phyloP scores from a whole-genome alignment of 306 rosid genomes.

The apple (Malus domestica) region ASM211411v1 NC_041803.1:33410001-33410500 shows the following conservation, averaged over 20 bases:
- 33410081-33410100: constrained; percentile 89
- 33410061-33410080: constrained; percentile 80
- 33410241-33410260: neutral
- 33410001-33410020: constrained; percentile 6
- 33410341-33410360: neutral
- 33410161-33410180: constrained; percentile 68
- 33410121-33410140: constrained; percentile 93
- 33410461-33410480: neutral
- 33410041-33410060: constrained; percentile 42
- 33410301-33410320: constrained; percentile 16
- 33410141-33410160: constrained; percentile 99
- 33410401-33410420: constrained; percentile 7
- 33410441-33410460: neutral
- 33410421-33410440: constrained; percentile 6
- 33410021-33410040: constrained; percentile 20
- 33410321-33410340: neutral
- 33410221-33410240: constrained; percentile 10
- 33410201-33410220: constrained; percentile 14
- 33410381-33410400: neutral
- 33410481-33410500: neutral
- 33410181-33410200: constrained; percentile 20
- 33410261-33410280: neutral
- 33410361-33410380: neutral
- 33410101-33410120: constrained; percentile 94
- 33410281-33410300: neutral